Base-by-base conservation (phyloP, 352 stramenopile genomes). In the Nothophytophthora sp. region DNA sequence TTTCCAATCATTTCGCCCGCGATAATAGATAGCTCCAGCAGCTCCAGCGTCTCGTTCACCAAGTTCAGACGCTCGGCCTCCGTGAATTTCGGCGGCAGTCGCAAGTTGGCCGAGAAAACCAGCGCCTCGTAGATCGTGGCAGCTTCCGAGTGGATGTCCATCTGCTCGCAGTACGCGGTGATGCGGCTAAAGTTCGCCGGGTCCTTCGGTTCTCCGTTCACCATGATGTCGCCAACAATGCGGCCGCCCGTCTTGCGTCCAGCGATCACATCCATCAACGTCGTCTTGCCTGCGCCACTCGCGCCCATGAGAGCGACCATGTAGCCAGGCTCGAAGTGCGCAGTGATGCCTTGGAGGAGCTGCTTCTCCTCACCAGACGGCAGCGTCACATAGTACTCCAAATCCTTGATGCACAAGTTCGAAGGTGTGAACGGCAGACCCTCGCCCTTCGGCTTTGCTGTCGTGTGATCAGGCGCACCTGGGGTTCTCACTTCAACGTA, bases 141-240 rank as follows among this genome's bases (percentile, higher is more conserved):
- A 22, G 80, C 65, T 30, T 91, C 76, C 34, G 81, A 79, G 63
- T 96, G 86, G 24, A 90, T 76, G 63, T 97, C 88, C 61, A 95
- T 90, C 61, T 98, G 90, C 70, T 98, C 92, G 18, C 96, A 92
- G 55, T 98, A 98, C 11, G 86, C 92, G 5, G 75, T 85, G 56
- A 96, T 87, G 35, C 92, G 74, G 27, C 73, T 80, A 56, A 98
- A 98, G 35, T 82, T 87, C 22, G 60, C 62, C 27, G 66, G 53
- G 32, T 95, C 60, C 68, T 96, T 95, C 0, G 55, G 49, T 42
- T 51, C 80, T 19, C 93, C 93, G 67, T 98, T 98, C 19, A 98
- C 66, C 10, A 78, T 73, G 32, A 98, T 87, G 12, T 97, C 70
- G 22, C 95, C 92, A 27, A 76, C 70, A 34, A 97, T 78, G 8